phyloP scores from a whole-genome alignment of 345 rosid genomes.

The Rhodomyrtus tomentosa region DNA sequence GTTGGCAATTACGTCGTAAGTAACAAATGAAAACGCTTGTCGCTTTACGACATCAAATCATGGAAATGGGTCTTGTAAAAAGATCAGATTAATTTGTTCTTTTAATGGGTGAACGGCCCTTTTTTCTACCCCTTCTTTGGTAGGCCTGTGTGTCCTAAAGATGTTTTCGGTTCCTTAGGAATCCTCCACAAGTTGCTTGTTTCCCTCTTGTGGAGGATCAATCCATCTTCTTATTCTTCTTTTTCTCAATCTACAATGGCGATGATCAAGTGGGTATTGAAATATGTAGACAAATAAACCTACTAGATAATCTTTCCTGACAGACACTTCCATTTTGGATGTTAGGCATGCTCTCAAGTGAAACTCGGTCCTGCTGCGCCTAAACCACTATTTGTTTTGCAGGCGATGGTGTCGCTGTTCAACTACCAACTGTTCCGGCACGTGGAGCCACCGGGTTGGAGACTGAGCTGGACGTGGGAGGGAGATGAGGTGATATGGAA shows the following conservation, averaged over 20 bases:
- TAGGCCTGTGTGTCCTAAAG: neutral
- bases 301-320: neutral
- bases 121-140: neutral
- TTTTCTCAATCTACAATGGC: neutral
- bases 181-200: neutral
- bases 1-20: constrained; percentile 31
- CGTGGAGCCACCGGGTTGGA: constrained; percentile 78
- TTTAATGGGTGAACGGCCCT: neutral
- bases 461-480: constrained; percentile 55
- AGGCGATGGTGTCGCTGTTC: constrained; percentile 49
- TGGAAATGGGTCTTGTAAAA: neutral
- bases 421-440: constrained; percentile 70
- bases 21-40: neutral
- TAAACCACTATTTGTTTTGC: neutral
- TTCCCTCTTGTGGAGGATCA: neutral
- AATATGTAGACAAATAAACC: neutral
- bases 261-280: neutral
- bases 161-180: neutral
- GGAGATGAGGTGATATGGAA: constrained; percentile 60
- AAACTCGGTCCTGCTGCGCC: neutral
- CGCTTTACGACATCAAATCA: neutral
- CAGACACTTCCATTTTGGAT: neutral
- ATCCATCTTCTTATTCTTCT: neutral
- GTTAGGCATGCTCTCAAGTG: neutral
- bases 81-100: neutral